Conservation (phyloP, 345 rosid species). For the Lepidium sativum region DNA sequence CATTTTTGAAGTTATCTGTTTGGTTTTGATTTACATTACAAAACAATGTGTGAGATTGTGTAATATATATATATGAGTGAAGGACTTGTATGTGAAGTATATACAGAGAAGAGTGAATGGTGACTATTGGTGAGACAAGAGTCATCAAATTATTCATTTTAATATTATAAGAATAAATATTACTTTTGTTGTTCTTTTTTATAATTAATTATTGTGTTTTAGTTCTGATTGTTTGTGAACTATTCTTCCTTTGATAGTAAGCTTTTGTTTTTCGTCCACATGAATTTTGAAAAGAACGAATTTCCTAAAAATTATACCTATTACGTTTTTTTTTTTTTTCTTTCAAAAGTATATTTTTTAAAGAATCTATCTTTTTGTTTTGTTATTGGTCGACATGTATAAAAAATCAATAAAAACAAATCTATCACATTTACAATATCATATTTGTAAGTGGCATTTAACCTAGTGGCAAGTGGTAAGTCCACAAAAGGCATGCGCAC, state of each 20-base stretch:
- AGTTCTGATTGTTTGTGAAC: not conserved
- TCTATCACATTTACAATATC: not conserved
- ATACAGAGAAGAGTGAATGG: constrained; percentile 2
- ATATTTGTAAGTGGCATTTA: too few species aligned
- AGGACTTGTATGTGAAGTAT: not conserved
- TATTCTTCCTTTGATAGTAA: constrained; percentile 5
- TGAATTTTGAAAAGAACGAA: not conserved
- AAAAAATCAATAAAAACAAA: not conserved
- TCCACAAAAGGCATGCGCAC: too few species aligned
- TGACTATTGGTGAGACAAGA: constrained; percentile 19
- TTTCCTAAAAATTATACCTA: not conserved
- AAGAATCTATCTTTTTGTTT: not conserved
- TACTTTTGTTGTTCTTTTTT: not conserved
- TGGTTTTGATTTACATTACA: not conserved
- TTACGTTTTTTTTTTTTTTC: not conserved
- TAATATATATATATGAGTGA: constrained; percentile 1
- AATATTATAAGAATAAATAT: constrained; percentile 2
- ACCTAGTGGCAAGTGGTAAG: too few species aligned
- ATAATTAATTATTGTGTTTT: not conserved
- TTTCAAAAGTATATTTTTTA: not conserved
- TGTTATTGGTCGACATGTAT: not conserved
- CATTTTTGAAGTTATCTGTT: constrained; percentile 15
- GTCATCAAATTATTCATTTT: constrained; percentile 5
- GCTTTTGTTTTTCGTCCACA: not conserved
- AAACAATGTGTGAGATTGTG: not conserved